These are phyloP conservation scores for Cordia subcordata DNA, from an alignment of 257 asterid genomes.

Conservation along the genomic window DNA sequence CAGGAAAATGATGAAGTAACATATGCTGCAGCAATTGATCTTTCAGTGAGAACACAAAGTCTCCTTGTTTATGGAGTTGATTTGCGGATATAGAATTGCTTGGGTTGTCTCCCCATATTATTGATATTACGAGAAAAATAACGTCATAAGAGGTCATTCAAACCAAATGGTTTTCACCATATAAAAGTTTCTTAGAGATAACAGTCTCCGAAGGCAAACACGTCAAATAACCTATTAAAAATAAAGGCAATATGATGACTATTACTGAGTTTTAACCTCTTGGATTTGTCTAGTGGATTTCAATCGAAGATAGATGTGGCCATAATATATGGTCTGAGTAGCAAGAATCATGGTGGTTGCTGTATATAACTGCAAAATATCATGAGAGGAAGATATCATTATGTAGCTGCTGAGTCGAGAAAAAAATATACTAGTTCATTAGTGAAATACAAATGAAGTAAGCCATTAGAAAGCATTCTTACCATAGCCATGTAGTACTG, in stretches of 20 bases:
- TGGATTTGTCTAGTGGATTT: conserved; percentile 30
- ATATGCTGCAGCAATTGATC: no score
- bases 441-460: background rate
- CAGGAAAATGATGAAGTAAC: no score
- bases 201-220: background rate
- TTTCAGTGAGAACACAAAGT: no score
- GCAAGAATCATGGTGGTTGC: conserved; percentile 43
- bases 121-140: no score
- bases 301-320: conserved; percentile 38
- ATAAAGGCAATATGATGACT: background rate
- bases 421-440: conserved; percentile 4
- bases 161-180: no score
- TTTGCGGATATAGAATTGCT: no score
- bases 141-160: no score
- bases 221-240: background rate
- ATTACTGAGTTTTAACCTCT: conserved; percentile 37
- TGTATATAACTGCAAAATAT: conserved; percentile 44
- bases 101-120: no score
- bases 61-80: no score
- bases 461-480: conserved; percentile 15
- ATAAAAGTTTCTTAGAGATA: no score
- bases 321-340: conserved; percentile 50
- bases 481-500: conserved; percentile 71
- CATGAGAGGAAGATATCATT: conserved; percentile 5
- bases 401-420: background rate